Evolutionary conservation across 306 rosid species (phyloP).

Genomic region (Arachis hypogaea): DNA sequence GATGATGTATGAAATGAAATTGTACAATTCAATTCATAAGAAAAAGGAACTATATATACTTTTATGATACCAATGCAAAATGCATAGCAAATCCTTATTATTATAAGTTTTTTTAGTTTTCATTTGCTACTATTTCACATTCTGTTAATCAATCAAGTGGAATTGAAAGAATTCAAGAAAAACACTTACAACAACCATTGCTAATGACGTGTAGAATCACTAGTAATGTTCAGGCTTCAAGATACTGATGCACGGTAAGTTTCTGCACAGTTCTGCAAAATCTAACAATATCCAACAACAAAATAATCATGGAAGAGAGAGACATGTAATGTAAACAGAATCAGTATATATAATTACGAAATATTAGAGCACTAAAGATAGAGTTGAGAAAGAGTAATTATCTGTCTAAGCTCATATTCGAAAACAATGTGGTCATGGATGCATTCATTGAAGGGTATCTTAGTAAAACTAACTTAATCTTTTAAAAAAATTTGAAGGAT

Average conservation of each 20-base stretch:
- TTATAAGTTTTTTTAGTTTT: neutral
- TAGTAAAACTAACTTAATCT: no score
- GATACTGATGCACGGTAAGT: conserved; percentile 87
- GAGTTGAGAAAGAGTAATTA: neutral
- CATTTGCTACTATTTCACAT: neutral
- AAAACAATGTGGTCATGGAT: neutral
- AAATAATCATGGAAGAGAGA: conserved; percentile 49
- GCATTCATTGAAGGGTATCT: no score
- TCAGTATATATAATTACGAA: neutral
- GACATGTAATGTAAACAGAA: conserved; percentile 19
- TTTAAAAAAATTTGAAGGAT: no score
- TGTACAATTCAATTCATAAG: neutral
- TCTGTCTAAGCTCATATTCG: neutral
- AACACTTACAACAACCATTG: neutral
- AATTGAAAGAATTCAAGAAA: conserved; percentile 2
- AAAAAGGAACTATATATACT: neutral
- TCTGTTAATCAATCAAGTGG: neutral
- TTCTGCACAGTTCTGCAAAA: conserved; percentile 74
- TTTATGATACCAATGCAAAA: no score
- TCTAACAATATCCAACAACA: conserved; percentile 97
- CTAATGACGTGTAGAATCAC: conserved; percentile 24
- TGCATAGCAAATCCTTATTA: no score
- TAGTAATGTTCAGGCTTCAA: conserved; percentile 75
- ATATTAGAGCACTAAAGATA: no score
- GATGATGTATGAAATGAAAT: neutral